These are phyloP conservation scores for Talaromyces sp. DNA, from an alignment of 2,329 filamentous ascomycete genomes.

Conservation along the genomic window DNA sequence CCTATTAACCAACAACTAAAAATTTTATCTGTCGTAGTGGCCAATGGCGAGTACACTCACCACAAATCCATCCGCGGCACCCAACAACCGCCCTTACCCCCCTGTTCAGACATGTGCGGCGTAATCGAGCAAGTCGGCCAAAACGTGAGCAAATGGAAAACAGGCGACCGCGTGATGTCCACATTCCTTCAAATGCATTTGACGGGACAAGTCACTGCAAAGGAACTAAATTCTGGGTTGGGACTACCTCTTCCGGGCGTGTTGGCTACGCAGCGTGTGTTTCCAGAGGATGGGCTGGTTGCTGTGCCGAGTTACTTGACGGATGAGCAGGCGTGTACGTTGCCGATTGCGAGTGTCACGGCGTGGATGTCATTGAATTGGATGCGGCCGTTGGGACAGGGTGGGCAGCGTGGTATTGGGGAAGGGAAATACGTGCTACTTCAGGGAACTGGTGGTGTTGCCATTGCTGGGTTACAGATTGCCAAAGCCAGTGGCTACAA, in stretches of 20 bases:
- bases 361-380: slow-evolving; percentile 48
- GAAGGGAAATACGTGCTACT: slow-evolving; percentile 47
- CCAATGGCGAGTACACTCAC: slow-evolving; percentile 62
- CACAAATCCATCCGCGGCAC: slow-evolving; percentile 47
- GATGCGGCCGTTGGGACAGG: slow-evolving; percentile 24
- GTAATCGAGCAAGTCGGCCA: slow-evolving; percentile 49
- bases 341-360: slow-evolving; percentile 45
- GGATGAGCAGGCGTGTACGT: slow-evolving; percentile 34
- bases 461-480: slow-evolving; percentile 40
- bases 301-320: slow-evolving; percentile 33
- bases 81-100: slow-evolving; percentile 44
- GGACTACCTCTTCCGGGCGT: slow-evolving; percentile 54
- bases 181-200: slow-evolving; percentile 54
- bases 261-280: slow-evolving; percentile 37
- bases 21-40: slow-evolving; percentile 46
- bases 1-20: neutral
- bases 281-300: slow-evolving; percentile 37
- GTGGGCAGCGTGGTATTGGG: slow-evolving; percentile 37
- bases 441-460: slow-evolving; percentile 49
- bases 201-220: slow-evolving; percentile 54
- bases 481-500: slow-evolving; percentile 45
- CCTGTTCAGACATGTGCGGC: slow-evolving; percentile 67
- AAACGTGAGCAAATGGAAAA: slow-evolving; percentile 43
- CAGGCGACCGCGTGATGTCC: slow-evolving; percentile 61
- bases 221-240: slow-evolving; percentile 52